Percentiles rank a stretch among this genome's conserved stretches.
These are phyloP conservation scores for Baorangia bicolor DNA, from an alignment of 768 basidiomycete species.

Conservation along the genomic window DNA sequence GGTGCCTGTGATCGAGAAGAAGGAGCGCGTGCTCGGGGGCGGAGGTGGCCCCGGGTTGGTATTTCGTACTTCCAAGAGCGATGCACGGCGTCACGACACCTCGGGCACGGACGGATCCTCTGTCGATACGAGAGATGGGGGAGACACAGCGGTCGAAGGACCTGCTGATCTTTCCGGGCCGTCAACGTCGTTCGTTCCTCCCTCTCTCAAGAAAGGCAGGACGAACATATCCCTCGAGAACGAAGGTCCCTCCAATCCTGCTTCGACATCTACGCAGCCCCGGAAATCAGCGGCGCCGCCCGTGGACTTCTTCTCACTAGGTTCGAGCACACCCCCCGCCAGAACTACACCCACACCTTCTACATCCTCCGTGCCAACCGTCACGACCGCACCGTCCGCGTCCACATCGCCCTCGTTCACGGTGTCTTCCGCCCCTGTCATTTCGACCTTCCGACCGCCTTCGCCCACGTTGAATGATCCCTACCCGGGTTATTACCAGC, in stretches of 20 bases:
- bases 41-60: constrained; percentile 61
- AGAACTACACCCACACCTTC: constrained; percentile 3
- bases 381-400: constrained; percentile 52
- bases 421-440: constrained; percentile 64
- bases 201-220: constrained; percentile 57
- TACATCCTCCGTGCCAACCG: constrained; percentile 1
- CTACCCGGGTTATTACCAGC: constrained; percentile 85
- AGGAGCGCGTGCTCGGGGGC: constrained; percentile 60
- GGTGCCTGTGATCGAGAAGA: constrained; percentile 36
- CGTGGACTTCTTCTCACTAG: constrained; percentile 69
- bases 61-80: constrained; percentile 43
- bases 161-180: constrained; percentile 1
- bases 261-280: constrained; percentile 8
- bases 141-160: neutral
- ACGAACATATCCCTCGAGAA: constrained; percentile 57
- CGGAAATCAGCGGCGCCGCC: constrained; percentile 33
- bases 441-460: constrained; percentile 69
- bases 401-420: constrained; percentile 65
- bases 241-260: constrained; percentile 12
- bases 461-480: constrained; percentile 72
- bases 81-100: constrained; percentile 6
- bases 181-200: constrained; percentile 55
- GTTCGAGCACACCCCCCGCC: constrained; percentile 29
- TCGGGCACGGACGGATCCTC: constrained; percentile 24
- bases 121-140: constrained; percentile 18